phyloP scores from a whole-genome alignment of 441 rosid species.

The Brassica hybrid region DNA sequence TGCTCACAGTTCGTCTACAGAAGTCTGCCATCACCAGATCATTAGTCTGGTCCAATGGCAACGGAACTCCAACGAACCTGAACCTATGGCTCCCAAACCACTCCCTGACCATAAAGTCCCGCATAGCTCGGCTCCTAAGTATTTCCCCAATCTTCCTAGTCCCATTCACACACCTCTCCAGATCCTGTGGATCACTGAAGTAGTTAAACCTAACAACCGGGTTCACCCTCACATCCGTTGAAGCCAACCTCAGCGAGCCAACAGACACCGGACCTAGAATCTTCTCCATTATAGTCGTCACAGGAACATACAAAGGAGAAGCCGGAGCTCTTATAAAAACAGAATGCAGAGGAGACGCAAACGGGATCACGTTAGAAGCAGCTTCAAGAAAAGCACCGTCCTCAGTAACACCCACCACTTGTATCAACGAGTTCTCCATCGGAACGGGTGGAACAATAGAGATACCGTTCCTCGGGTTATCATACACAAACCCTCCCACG shows the following conservation, averaged over 20 bases:
- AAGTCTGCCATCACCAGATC: constrained; percentile 62
- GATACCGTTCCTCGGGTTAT: constrained; percentile 88
- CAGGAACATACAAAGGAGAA: constrained; percentile 74
- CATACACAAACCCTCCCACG: constrained; percentile 76
- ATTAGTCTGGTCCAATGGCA: constrained; percentile 70
- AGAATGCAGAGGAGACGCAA: constrained; percentile 60
- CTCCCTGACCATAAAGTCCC: constrained; percentile 67
- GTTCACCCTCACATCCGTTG: constrained; percentile 80
- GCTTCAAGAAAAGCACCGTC: constrained; percentile 83
- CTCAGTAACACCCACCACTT: constrained; percentile 87
- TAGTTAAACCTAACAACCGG: constrained; percentile 84
- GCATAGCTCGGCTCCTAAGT: constrained; percentile 71
- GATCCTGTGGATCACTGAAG: constrained; percentile 68
- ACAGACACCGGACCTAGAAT: constrained; percentile 66
- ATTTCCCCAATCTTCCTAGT: constrained; percentile 73
- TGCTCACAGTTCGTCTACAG: constrained; percentile 76
- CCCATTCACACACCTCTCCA: constrained; percentile 79
- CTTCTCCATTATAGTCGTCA: constrained; percentile 89
- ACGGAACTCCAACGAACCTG: constrained; percentile 72
- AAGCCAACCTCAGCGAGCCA: constrained; percentile 81
- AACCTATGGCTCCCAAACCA: constrained; percentile 77
- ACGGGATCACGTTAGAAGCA: constrained; percentile 73
- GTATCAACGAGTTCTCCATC: constrained; percentile 77
- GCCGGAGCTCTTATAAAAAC: constrained; percentile 62
- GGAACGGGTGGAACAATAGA: constrained; percentile 74